Evolutionary conservation across 306 rosid genomes (phyloP), one percentile per base, ranked within the genome.

Genomic region (Fragaria iinumae): DNA sequence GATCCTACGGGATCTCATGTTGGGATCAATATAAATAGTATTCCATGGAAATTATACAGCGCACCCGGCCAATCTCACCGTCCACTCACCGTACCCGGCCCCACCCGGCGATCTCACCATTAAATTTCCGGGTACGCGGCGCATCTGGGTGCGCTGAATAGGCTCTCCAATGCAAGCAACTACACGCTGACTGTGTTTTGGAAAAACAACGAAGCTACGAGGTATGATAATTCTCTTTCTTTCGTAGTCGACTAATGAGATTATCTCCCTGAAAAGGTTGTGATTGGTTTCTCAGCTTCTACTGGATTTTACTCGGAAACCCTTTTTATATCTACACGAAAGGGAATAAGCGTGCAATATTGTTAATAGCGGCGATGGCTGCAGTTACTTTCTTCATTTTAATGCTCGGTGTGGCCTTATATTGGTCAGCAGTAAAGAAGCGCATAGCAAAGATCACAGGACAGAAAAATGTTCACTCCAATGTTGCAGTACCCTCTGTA

Each of bases 251-350:
- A 86, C 43, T 63, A 84, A 0, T 60, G 67, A 72, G 29, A 52
- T 11, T 34, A 52, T 67, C 77, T 84, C 8, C 86, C 84, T 3
- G 80, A 84, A n/a, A 59, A 13, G 76, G 84, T 84, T 8, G 66
- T 56, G 2, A 5, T 84, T 65, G 90, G 88, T 44, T 81, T 87
- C 63, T 87, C 88, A 17, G 83, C 86, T 73, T 27, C 79, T 2
- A 79, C 86, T 0, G 82, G 88, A 27, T 27, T 27, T 27, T 27
- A 27, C 14, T 11, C 0, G 2, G 77, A 77, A 41, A 55, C 43
- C 2, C 69, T 79, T 50, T 1, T 38, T 21, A 74, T 87, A 57
- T 80, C 44, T 0, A 77, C 76, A 25, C 6, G 7, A 47, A 73
- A 67, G 25, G n/a, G 3, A 55, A 47, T 11, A 47, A 41, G 34